Conservation (phyloP, 192 early-diverging fungal species). For the Neocallimastix lanati region DNA sequence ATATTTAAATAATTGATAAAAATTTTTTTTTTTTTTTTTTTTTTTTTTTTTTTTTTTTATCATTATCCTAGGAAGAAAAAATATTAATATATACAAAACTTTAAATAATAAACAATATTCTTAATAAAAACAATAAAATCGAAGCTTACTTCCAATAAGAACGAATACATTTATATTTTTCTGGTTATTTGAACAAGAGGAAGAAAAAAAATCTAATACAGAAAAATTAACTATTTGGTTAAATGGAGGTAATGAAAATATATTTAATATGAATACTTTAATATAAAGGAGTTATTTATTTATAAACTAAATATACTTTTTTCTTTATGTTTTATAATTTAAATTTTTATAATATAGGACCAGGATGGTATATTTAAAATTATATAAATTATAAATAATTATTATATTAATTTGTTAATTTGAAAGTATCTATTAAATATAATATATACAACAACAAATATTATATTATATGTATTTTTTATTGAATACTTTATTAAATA, state of each 20-base stretch:
- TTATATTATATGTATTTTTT: too few species aligned
- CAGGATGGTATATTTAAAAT: not conserved
- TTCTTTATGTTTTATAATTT: not conserved
- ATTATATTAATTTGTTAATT: too few species aligned
- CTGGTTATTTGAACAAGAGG: slow-evolving; percentile 16
- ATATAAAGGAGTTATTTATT: not conserved
- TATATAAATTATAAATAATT: too few species aligned
- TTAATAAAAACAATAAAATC: too few species aligned
- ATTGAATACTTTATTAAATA: too few species aligned
- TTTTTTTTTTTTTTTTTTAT: too few species aligned
- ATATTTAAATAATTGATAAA: too few species aligned
- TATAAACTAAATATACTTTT: not conserved
- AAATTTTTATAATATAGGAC: too few species aligned
- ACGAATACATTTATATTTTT: slow-evolving; percentile 16
- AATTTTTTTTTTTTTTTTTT: too few species aligned
- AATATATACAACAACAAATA: too few species aligned
- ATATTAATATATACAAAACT: not conserved
- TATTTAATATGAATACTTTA: not conserved
- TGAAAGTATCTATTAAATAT: too few species aligned
- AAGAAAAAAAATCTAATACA: slow-evolving; percentile 2
- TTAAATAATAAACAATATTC: not conserved
- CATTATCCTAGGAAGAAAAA: too few species aligned
- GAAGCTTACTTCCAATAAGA: not conserved
- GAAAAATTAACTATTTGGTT: slow-evolving; percentile 37
- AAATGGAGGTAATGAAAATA: slow-evolving; percentile 21